Base-by-base conservation (phyloP, 352 stramenopile species). In the Phytophthora boehmeriae region DNA sequence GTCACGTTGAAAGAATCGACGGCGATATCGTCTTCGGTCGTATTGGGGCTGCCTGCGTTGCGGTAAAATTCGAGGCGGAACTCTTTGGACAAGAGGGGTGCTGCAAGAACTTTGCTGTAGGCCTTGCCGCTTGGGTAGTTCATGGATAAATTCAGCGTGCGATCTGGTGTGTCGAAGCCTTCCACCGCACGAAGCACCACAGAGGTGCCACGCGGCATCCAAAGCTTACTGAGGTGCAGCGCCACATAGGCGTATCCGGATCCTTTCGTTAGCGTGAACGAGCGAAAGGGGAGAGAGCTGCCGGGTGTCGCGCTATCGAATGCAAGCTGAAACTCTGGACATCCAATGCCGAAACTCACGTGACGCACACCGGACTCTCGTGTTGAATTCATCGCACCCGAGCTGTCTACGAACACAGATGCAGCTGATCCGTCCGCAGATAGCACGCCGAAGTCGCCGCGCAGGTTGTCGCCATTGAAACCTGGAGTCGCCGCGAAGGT, bases 31-130 rank as follows among this genome's bases (percentile, higher is more conserved):
- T 1, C 2, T 19, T 59, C 38, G 19, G 49, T 41, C 20, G 22
- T 48, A 38, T 69, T 64, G 39, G 2, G 16, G 32, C 54, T 73
- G 5, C 52, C 51, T 22, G n/a, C n/a, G 23, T 75, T 52, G 20
- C 77, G 71, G 49, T 89, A 88, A 34, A 88, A 73, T 49, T 89
- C 80, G 30, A 88, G 48, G 8, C 73, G 73, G 14, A 89, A 73
- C 47, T 89, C 73, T 48, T 81, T 84, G 5, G 80, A 66, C 1
- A 80, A 52, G 8, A 89, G 17, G 8, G 74, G 66, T 3, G 68
- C 51, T 38, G 77, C 62, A 17, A 59, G 50, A 2, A 85, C 61
- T 34, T 75, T 49, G 42, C 50, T 27, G 48, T 78, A 73, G 10
- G 48, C 14, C 17, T 32, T 19, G 2, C 68, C 73, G 27, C 66